Conservation (phyloP, 768 basidiomycete genomes). For the Gelatoporia subvermispora region DNA sequence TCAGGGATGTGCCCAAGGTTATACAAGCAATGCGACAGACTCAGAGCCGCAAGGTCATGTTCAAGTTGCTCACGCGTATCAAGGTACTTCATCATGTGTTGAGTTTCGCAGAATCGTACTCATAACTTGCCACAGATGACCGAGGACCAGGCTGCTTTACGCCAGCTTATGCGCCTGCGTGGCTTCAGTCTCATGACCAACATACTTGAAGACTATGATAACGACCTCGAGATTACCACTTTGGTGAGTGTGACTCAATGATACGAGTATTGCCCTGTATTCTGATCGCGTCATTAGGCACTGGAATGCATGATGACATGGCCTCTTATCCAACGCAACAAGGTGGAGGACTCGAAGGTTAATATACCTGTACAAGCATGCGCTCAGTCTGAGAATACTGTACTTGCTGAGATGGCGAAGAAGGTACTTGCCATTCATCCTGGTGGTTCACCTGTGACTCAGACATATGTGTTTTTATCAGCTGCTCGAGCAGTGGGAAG, state of each 20-base stretch:
- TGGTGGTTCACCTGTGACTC: background rate
- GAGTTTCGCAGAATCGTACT: background rate
- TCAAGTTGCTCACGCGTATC: constrained; percentile 80
- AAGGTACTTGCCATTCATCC: constrained; percentile 40
- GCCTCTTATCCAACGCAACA: constrained; percentile 84
- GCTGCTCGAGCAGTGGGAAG: constrained; percentile 79
- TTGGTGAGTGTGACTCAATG: constrained; percentile 44
- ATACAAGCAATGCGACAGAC: constrained; percentile 90
- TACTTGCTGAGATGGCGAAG: constrained; percentile 53
- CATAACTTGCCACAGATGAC: constrained; percentile 57
- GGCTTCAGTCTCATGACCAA: constrained; percentile 91
- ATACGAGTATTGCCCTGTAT: background rate
- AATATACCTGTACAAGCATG: constrained; percentile 57
- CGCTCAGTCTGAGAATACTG: constrained; percentile 49
- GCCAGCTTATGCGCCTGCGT: constrained; percentile 87
- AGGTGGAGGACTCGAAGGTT: constrained; percentile 76
- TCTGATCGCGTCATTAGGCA: constrained; percentile 38
- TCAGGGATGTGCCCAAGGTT: constrained; percentile 86
- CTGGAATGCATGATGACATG: constrained; percentile 68
- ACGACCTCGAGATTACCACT: constrained; percentile 66
- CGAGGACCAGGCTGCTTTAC: constrained; percentile 68
- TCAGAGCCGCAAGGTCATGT: constrained; percentile 72
- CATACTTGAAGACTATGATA: constrained; percentile 69
- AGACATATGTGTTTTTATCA: constrained; percentile 29
- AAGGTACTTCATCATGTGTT: constrained; percentile 42